Evolutionary conservation across 2,329 filamentous ascomycete genomes (phyloP).

Genomic region (Rhynchosporium graminicola): DNA sequence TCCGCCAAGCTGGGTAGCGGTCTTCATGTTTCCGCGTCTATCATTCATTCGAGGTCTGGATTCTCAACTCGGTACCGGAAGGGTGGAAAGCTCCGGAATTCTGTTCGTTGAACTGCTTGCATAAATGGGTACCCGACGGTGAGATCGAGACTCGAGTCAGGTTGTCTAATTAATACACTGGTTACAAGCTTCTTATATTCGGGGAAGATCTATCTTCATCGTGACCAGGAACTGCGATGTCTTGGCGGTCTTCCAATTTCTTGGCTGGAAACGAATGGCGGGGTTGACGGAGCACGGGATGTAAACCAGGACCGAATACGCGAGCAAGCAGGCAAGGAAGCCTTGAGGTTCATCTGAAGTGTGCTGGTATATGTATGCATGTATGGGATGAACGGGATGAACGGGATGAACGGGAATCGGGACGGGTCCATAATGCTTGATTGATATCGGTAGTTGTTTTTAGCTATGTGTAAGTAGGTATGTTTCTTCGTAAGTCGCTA

Average conservation of each 20-base stretch:
- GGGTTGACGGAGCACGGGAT: neutral
- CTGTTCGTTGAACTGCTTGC: neutral
- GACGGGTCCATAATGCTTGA: too few species aligned
- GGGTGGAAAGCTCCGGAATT: neutral
- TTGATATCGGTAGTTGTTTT: too few species aligned
- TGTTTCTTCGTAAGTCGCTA: too few species aligned
- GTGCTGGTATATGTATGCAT: too few species aligned
- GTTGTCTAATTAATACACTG: too few species aligned
- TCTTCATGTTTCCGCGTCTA: neutral
- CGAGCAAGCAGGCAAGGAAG: neutral
- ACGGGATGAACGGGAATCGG: too few species aligned
- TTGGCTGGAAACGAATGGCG: constrained; percentile 11
- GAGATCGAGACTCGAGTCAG: neutral
- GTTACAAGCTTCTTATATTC: too few species aligned
- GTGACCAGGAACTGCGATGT: neutral
- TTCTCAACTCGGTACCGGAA: neutral
- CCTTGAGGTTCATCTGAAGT: neutral
- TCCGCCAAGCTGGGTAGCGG: neutral
- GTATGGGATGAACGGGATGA: too few species aligned
- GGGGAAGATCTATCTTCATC: too few species aligned
- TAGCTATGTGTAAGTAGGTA: too few species aligned
- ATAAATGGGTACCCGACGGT: neutral
- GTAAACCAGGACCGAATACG: neutral
- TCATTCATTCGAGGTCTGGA: too few species aligned
- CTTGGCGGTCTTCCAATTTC: constrained; percentile 3